phyloP scores from a whole-genome alignment of 441 rosid genomes.

The Cnidoscolus chayamansa region DNA sequence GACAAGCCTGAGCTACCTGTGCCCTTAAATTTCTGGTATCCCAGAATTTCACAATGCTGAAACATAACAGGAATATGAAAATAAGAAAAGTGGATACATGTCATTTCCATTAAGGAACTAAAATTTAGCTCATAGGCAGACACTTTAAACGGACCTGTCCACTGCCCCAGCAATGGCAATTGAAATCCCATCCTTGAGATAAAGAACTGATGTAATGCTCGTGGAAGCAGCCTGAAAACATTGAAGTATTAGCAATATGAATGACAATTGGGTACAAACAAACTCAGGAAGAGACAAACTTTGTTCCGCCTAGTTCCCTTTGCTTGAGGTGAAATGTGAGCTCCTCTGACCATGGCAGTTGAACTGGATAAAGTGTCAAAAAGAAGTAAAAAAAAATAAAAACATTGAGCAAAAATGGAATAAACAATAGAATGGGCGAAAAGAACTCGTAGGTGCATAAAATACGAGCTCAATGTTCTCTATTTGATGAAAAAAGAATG shows the following conservation, averaged over 20 bases:
- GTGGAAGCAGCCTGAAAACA: constrained; percentile 63
- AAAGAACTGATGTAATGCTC: constrained; percentile 86
- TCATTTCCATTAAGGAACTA: constrained; percentile 5
- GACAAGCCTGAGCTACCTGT: constrained; percentile 57
- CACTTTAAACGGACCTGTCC: constrained; percentile 52
- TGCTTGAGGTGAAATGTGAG: constrained; percentile 67
- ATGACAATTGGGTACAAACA: constrained; percentile 7
- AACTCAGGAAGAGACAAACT: constrained; percentile 39
- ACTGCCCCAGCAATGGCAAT: constrained; percentile 88
- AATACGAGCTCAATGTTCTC: not conserved
- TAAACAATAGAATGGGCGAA: not conserved
- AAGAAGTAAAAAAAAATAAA: constrained; percentile 2
- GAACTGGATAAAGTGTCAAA: constrained; percentile 38
- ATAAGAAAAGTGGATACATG: constrained; percentile 14
- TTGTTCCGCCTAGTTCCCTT: constrained; percentile 58
- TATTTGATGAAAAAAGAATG: not conserved
- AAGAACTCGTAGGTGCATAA: not conserved
- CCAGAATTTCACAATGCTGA: constrained; percentile 83
- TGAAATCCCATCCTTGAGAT: constrained; percentile 73
- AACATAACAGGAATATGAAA: constrained; percentile 18
- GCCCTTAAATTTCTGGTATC: constrained; percentile 72
- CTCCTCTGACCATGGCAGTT: constrained; percentile 60
- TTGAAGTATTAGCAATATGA: constrained; percentile 19
- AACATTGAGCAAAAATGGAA: not conserved
- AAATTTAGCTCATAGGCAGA: constrained; percentile 13